phyloP scores from a whole-genome alignment of 2,329 filamentous ascomycete species.

The Zymoseptoria crescenta region DNA sequence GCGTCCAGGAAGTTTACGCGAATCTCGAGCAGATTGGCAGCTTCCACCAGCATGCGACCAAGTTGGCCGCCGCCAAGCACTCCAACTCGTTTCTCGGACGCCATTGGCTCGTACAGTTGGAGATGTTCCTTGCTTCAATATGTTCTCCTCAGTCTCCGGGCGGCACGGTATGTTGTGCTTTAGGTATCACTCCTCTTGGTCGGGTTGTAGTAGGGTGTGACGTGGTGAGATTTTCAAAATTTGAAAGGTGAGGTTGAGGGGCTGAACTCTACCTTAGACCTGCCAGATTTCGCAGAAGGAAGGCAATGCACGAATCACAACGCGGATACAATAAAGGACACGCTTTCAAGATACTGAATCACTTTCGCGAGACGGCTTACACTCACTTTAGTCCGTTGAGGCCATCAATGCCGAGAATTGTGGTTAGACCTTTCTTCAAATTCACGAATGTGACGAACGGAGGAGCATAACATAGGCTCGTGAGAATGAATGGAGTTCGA shows the following conservation, averaged over 20 bases:
- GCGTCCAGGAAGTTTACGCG: slow-evolving; percentile 72
- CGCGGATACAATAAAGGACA: neutral
- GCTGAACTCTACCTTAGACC: neutral
- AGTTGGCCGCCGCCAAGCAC: slow-evolving; percentile 50
- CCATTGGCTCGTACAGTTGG: slow-evolving; percentile 5
- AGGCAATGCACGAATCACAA: neutral
- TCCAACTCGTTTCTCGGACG: slow-evolving; percentile 26
- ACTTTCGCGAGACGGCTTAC: neutral
- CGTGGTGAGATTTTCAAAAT: neutral
- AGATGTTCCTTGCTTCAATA: neutral
- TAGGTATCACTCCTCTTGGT: neutral
- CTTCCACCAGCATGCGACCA: slow-evolving; percentile 88
- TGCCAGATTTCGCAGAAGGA: neutral
- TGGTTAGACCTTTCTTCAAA: too few relatives aligned
- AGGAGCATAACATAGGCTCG: neutral
- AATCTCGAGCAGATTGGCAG: slow-evolving; percentile 71
- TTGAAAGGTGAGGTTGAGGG: neutral
- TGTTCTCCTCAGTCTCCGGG: neutral
- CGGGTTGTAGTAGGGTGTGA: neutral
- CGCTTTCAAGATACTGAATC: too few relatives aligned
- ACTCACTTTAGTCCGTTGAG: neutral
- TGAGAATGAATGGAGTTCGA: neutral
- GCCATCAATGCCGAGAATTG: too few relatives aligned
- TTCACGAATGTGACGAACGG: too few relatives aligned
- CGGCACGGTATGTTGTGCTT: neutral